A percentile compares a stretch with the other conserved stretches of the same genome.
Conservation (phyloP, 1,139 yeast genomes). For the Kluyveromyces marxianus region DNA sequence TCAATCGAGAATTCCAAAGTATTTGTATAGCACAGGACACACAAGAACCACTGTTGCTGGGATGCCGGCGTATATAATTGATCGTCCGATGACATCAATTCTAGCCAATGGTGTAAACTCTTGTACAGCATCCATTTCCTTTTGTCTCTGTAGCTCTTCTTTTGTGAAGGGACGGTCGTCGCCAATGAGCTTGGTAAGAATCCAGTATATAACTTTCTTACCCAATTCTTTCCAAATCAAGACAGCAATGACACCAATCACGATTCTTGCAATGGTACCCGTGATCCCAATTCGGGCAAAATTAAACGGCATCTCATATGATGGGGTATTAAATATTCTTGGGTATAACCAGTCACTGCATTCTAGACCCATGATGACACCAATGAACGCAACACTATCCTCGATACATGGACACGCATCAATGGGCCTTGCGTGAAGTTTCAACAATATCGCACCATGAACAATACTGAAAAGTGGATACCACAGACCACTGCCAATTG, state of each 20-base stretch:
- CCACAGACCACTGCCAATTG: constrained; percentile 21
- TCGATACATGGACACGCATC: constrained; percentile 97
- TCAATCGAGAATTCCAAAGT: neutral
- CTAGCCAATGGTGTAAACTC: constrained; percentile 22
- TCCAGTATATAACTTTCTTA: constrained; percentile 17
- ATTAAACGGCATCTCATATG: constrained; percentile 28
- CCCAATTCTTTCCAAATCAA: constrained; percentile 26
- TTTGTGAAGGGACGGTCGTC: constrained; percentile 21
- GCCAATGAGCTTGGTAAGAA: constrained; percentile 13
- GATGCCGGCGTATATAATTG: constrained; percentile 27
- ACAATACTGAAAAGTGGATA: constrained; percentile 37
- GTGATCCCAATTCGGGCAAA: constrained; percentile 14
- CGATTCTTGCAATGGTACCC: constrained; percentile 11
- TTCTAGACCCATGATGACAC: constrained; percentile 69
- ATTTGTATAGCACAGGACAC: constrained; percentile 17
- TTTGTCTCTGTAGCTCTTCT: constrained; percentile 8
- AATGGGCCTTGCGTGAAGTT: constrained; percentile 75
- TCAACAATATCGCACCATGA: constrained; percentile 45
- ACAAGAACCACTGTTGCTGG: constrained; percentile 23
- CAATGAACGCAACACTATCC: constrained; percentile 89
- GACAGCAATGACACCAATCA: constrained; percentile 23
- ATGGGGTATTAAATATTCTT: constrained; percentile 1
- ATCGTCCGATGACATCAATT: constrained; percentile 25
- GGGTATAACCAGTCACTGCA: constrained; percentile 22
- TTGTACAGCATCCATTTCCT: constrained; percentile 15